Base-by-base conservation (phyloP, 495 filamentous ascomycete genomes). In the Aspergillus ostianus region DNA sequence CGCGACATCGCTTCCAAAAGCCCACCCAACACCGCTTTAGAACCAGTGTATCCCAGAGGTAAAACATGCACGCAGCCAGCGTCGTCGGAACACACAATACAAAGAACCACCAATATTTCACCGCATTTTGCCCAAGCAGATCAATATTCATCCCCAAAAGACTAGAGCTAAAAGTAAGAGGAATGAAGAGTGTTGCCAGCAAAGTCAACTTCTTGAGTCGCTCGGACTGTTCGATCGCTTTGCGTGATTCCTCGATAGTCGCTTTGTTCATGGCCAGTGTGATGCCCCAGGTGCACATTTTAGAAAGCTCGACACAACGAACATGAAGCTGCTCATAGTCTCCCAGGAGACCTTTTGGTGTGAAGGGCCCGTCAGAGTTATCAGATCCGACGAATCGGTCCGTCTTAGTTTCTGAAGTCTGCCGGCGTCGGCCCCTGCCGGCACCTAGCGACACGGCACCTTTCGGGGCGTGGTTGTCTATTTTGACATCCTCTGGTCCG, bases 101-200 rank as follows among this genome's bases (percentile, higher is more conserved):
- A 46, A 55, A 45, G 20, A 45, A 55, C 53, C 53, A 55, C 53
- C 53, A 55, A 55, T 44, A 45, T 46, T 23, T 44, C 30, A 55
- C 29, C 36, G 29, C 30, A 23, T 46, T 46, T 15, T 55, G 53
- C 3, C 36, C 53, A 3, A 55, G 36, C 6, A 55, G 17, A 55
- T 44, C 53, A 3, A 55, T 23, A 19, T 55, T 55, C 53, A 55
- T 55, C 7, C 53, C 53, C 17, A 55, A 26, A 6, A 55, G 19
- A 15, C 53, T 55, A 9, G 53, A 44, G 29, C 30, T 55, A 26
- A 55, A 55, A 2, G 30, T 45, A 17, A 55, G 36, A 21, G 53
- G 53, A 23, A 55, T 55, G 30, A 55, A 55, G 29, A 45, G 13
- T 7, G 53, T 55, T 8, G 53, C 53, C 1, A 55, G 36, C 12